Base-by-base conservation (phyloP, 495 filamentous ascomycete genomes). In the Glutinoglossum americanum region DNA sequence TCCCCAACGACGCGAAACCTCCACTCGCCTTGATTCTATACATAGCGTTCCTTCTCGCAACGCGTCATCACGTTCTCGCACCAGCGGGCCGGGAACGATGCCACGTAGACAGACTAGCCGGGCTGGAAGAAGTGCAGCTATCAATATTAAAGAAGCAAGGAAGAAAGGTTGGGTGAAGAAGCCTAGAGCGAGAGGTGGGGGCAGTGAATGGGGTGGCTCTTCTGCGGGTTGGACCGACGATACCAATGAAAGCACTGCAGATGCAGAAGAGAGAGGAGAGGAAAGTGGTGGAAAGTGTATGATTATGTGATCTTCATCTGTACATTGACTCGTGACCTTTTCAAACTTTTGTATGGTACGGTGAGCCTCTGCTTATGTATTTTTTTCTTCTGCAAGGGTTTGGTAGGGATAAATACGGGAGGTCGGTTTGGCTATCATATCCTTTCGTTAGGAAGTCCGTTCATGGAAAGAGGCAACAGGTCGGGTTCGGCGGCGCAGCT, bases 81-180 rank as follows among this genome's bases (percentile, higher is more conserved):
- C 39, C 17, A 7, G 56, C n/a, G 56, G 51, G 25, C 44, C 25
- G 60, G 27, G 67, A 70, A 5, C 60, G 64, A 19, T 70, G 66
- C 21, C 62, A 61, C 44, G 62, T 67, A 1, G 69, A 68, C 60
- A 76, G 76, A 61, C 72, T 76, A 58, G 37, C 11, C 21, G 44
- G 53, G 74, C 72, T 15, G 72, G 74, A 59, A 70, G 72, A 30
- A 76, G 72, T 25, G 76, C 76, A 19, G 67, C 74, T 26, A 76
- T 75, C 60, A 79, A 79, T 45, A 73, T 78, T 10, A 67, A 72
- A 17, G 74, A 79, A 55, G 76, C 76, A 1, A 76, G 72, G 68
- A 71, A 69, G 57, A 68, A 68, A 45, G 73, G 76, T 2, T 80
- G 77, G 73, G 74, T 67, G 10, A 69, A 68, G 59, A 64, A 60